Percentiles rank a stretch among this genome's conserved stretches.
Conservation (phyloP, 2,329 filamentous ascomycete species). For the Fusarium chuoi region DNA sequence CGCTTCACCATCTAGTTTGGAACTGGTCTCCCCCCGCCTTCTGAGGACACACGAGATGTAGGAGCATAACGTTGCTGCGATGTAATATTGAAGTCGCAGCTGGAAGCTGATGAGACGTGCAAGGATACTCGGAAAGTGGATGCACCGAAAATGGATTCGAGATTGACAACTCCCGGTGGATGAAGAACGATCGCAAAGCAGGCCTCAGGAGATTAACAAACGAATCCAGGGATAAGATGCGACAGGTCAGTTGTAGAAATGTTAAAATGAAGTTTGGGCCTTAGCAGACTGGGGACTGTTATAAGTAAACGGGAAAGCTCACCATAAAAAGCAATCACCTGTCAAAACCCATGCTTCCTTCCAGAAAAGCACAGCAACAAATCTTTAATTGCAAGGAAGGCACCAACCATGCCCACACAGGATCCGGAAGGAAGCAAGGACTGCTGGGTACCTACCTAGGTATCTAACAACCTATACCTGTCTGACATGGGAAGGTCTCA, state of each 20-base stretch:
- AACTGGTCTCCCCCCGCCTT: conserved; percentile 8
- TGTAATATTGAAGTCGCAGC: neutral
- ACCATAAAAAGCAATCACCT: conserved; percentile 13
- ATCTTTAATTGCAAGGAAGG: neutral
- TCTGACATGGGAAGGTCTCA: neutral
- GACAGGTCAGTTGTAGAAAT: neutral
- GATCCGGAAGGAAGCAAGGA: neutral
- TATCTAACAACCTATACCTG: neutral
- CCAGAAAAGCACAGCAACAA: conserved; percentile 18
- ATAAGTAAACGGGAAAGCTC: neutral
- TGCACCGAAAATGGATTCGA: conserved; percentile 1
- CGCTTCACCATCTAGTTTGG: conserved; percentile 8
- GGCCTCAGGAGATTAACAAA: neutral
- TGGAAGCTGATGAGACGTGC: neutral
- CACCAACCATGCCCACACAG: neutral
- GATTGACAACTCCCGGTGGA: neutral
- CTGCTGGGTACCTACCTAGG: neutral
- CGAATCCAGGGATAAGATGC: neutral
- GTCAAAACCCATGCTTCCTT: conserved; percentile 10
- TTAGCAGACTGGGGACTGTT: neutral
- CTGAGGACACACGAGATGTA: conserved; percentile 16
- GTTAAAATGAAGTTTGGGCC: neutral
- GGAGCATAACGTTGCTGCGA: neutral
- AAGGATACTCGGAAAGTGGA: conserved; percentile 4
- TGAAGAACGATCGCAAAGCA: neutral